Conservation (phyloP, 345 rosid genomes). For the Gossypium australe region DNA sequence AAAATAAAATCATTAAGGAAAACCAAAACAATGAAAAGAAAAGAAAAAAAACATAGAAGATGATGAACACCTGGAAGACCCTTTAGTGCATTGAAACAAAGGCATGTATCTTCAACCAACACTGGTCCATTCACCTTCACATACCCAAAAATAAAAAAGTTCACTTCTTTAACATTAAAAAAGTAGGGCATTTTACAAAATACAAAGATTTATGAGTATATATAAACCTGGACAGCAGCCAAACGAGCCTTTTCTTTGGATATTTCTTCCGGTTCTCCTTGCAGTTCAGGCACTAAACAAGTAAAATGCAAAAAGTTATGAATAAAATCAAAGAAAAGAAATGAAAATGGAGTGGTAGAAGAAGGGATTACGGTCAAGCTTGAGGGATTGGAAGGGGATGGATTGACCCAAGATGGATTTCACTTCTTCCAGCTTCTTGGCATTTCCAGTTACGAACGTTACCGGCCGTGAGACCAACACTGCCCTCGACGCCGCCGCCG, state of each 20-base stretch:
- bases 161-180: background rate
- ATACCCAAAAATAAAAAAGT: slow-evolving; percentile 1
- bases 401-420: slow-evolving; percentile 75
- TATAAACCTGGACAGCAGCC: slow-evolving; percentile 66
- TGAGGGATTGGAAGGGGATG: slow-evolving; percentile 78
- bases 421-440: slow-evolving; percentile 94
- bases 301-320: background rate
- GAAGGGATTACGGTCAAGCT: slow-evolving; percentile 59
- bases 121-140: slow-evolving; percentile 86
- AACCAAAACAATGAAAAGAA: background rate
- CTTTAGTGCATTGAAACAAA: slow-evolving; percentile 87
- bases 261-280: slow-evolving; percentile 89
- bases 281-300: slow-evolving; percentile 72
- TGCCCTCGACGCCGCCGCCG: slow-evolving; percentile 33
- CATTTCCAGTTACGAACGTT: slow-evolving; percentile 91
- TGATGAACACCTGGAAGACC: slow-evolving; percentile 81
- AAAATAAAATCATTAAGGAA: slow-evolving; percentile 3
- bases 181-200: background rate
- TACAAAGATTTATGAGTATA: background rate
- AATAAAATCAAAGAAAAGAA: background rate
- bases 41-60: background rate
- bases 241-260: slow-evolving; percentile 90
- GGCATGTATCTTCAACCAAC: slow-evolving; percentile 93
- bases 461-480: slow-evolving; percentile 58
- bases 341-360: background rate